Base-by-base conservation (phyloP, 1,139 yeast species). In the Zygosaccharomyces pseudobailii region DNA sequence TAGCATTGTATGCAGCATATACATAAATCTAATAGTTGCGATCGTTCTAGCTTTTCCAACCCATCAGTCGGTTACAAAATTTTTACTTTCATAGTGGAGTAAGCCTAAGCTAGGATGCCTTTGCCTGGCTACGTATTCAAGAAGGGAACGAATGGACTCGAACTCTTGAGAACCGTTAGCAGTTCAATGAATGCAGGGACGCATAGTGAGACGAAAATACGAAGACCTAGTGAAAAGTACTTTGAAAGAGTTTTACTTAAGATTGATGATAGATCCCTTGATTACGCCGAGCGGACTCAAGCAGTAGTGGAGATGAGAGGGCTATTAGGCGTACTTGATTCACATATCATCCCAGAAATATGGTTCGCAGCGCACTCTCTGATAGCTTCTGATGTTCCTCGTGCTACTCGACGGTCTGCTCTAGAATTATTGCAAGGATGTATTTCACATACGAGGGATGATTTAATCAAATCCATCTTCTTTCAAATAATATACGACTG, bases 341-440 rank as follows among this genome's bases (percentile, higher is more conserved):
- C 82, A 2, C 73, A 84, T 0, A 77, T 84, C 2, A 72, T 85
- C 4, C 83, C 86, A 0, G 90, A 85, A 55, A 74, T 87, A 3
- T 87, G 96, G 96, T 80, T 83, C 59, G 68, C 80, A 47, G 83
- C 84, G 0, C 70, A 79, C 53, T 80, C 77, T 48, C 68, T 84
- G 65, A 73, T 85, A 43, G 71, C 72, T 6, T 62, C 70, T 0
- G 67, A 67, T 10, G 64, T 71, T 9, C 70, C 71, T 34, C 67
- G 71, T 3, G 57, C 71, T 2, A 74, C 78, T 22, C 71, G 95
- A 40, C 66, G 77, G 34, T 75, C 78, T 1, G 82, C 82, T 0
- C 62, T 87, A 25, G 64, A 71, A 21, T 68, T 87, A 39, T 66
- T 86, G 63, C 65, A 69, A 17, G 72, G 75, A 41, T 83, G 95